Conservation (phyloP, 2,329 filamentous ascomycete genomes). For the Polychaeton citri region DNA sequence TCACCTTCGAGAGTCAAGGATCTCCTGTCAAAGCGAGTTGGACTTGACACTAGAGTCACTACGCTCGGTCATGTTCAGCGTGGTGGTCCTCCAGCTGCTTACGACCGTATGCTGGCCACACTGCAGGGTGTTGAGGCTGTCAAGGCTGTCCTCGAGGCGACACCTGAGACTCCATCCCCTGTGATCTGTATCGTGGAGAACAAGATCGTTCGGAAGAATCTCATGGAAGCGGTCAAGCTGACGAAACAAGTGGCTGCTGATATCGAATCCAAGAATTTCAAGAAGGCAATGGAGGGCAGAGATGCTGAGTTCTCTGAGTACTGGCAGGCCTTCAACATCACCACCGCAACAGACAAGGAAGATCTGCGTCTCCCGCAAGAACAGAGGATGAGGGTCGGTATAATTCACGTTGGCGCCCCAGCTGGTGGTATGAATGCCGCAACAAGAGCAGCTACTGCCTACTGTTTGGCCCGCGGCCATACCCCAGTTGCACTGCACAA, state of each 20-base stretch:
- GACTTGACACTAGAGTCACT: slow-evolving; percentile 83
- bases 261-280: slow-evolving; percentile 76
- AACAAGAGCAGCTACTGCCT: slow-evolving; percentile 81
- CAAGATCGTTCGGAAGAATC: slow-evolving; percentile 81
- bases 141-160: slow-evolving; percentile 78
- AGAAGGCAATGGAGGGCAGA: slow-evolving; percentile 71
- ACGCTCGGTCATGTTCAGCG: slow-evolving; percentile 95
- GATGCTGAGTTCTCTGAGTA: slow-evolving; percentile 93
- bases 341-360: slow-evolving; percentile 67
- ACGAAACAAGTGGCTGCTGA: slow-evolving; percentile 74
- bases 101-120: slow-evolving; percentile 86
- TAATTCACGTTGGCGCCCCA: slow-evolving; percentile 92
- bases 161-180: slow-evolving; percentile 76
- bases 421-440: slow-evolving; percentile 98
- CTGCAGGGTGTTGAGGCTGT: slow-evolving; percentile 91
- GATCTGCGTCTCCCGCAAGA: slow-evolving; percentile 53
- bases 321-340: slow-evolving; percentile 80
- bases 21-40: slow-evolving; percentile 67
- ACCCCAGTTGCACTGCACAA: slow-evolving; percentile 89
- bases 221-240: slow-evolving; percentile 76
- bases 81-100: slow-evolving; percentile 82
- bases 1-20: slow-evolving; percentile 70
- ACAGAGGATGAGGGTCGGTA: slow-evolving; percentile 84
- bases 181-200: slow-evolving; percentile 97
- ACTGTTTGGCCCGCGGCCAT: slow-evolving; percentile 85